Evolutionary conservation across 352 stramenopile species (phyloP).

Genomic region (Globisporangium takayamanum): DNA sequence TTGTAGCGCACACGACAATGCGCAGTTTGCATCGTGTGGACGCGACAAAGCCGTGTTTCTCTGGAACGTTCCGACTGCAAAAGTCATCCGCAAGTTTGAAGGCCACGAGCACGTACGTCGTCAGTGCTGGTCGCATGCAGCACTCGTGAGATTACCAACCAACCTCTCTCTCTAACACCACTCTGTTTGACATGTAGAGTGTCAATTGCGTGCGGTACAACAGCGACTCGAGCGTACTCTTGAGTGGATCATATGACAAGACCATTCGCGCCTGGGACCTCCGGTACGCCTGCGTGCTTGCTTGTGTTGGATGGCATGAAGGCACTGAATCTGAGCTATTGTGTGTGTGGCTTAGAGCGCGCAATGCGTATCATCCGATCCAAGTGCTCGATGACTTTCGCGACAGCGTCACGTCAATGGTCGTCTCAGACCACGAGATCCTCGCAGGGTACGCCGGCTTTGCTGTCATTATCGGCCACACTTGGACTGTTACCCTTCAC

Average conservation of each 20-base stretch:
- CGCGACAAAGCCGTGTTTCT: constrained; percentile 83
- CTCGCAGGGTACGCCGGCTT: constrained; percentile 47
- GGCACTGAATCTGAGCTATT: background rate
- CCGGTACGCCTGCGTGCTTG: constrained; percentile 19
- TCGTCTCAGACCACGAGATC: constrained; percentile 71
- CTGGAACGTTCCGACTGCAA: constrained; percentile 84
- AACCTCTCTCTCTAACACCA: background rate
- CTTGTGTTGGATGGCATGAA: background rate
- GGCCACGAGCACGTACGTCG: constrained; percentile 65
- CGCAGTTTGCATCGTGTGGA: constrained; percentile 83
- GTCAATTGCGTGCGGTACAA: constrained; percentile 86
- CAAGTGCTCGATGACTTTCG: constrained; percentile 85
- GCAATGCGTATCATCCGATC: constrained; percentile 71
- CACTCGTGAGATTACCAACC: background rate
- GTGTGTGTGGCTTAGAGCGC: constrained; percentile 27
- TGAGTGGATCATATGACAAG: constrained; percentile 87
- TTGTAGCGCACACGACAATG: constrained; percentile 71
- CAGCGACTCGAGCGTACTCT: constrained; percentile 66
- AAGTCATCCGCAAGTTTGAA: constrained; percentile 87
- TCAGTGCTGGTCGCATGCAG: background rate
- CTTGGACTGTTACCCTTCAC: constrained; percentile 5
- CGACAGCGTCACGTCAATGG: constrained; percentile 84
- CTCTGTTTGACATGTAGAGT: constrained; percentile 23
- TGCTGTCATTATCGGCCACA: no score
- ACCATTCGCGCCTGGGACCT: constrained; percentile 78